Base-by-base conservation (phyloP, 2,329 filamentous ascomycete species). In the Fusarium sp. region DNA sequence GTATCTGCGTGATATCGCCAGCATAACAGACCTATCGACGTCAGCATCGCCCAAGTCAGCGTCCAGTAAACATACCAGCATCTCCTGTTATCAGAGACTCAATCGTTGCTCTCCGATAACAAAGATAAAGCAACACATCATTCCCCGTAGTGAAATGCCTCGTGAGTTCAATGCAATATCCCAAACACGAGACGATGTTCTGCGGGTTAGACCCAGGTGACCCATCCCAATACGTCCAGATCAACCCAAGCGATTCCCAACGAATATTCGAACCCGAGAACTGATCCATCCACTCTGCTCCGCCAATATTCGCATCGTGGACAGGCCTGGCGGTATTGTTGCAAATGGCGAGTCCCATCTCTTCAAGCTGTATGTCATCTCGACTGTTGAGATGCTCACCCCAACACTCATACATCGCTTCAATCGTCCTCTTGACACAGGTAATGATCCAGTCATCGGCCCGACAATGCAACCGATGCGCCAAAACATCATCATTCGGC, bases 201-300 rank as follows among this genome's bases (percentile, higher is more conserved):
- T 67, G 20, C 3, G 60, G 45, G 11, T 67, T 63, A 3, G 27
- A 42, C 2, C 50, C 50, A 7, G 63, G 62, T 8, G 40, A 59
- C 0, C 65, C 56, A 56, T 75, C 67, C 69, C 76, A 77, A 16
- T 77, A 73, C 0, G 77, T 69, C 78, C 75, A 86, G 2, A 85
- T 72, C 13, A 86, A 62, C 0, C 84, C 85, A 2, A 87, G 63
- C 0, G 83, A 81, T 62, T 87, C 85, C 85, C 85, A 87, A 1
- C 85, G 80, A 22, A 85, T 75, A 18, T 81, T 82, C 0, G 70
- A 68, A 0, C 84, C 84, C 0, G 78, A 79, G 57, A 87, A 84
- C 38, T 85, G 83, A 2, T 73, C 76, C 1, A 83, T 72, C 84
- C 84, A 87, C n/a, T 75, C 74, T 5, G 81, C 70, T 0, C 82